Evolutionary conservation across 495 filamentous ascomycete genomes (phyloP).

Genomic region (Penicillium fimorum): DNA sequence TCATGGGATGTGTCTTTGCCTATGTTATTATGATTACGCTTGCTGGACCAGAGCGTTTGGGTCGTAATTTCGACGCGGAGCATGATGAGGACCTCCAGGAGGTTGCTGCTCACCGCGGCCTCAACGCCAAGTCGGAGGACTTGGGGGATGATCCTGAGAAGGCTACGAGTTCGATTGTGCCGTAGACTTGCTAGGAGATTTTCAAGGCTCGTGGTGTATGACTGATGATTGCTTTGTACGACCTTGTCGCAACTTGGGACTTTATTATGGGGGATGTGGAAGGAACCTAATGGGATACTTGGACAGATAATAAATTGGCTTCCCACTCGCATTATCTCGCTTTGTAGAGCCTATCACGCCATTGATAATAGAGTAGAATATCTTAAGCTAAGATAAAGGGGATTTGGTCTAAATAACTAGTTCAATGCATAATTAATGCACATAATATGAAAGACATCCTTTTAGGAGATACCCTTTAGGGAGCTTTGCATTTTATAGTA

Average conservation of each 20-base stretch:
- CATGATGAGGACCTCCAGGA: conserved; percentile 64
- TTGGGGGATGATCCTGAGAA: conserved; percentile 22
- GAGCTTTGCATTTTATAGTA: too few relatives aligned
- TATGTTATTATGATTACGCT: conserved; percentile 76
- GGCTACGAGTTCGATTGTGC: conserved; percentile 1
- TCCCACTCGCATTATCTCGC: not conserved
- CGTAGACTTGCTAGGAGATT: not conserved
- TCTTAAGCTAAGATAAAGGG: too few relatives aligned
- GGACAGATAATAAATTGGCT: not conserved
- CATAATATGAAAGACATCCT: not conserved
- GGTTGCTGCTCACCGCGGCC: conserved; percentile 23
- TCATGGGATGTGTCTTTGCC: conserved; percentile 87
- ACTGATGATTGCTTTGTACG: not conserved
- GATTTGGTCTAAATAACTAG: not conserved
- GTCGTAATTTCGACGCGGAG: conserved; percentile 62
- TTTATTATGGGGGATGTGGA: not conserved
- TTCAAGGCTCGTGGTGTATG: not conserved
- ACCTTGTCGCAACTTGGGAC: not conserved
- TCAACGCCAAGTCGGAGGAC: not conserved
- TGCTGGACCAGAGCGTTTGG: conserved; percentile 73
- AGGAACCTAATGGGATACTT: not conserved
- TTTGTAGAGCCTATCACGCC: not conserved
- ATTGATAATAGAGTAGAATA: too few relatives aligned
- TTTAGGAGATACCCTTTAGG: not conserved
- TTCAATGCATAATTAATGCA: too few relatives aligned